Conservation (phyloP, 306 rosid genomes). For the Cicer bijugum region DNA sequence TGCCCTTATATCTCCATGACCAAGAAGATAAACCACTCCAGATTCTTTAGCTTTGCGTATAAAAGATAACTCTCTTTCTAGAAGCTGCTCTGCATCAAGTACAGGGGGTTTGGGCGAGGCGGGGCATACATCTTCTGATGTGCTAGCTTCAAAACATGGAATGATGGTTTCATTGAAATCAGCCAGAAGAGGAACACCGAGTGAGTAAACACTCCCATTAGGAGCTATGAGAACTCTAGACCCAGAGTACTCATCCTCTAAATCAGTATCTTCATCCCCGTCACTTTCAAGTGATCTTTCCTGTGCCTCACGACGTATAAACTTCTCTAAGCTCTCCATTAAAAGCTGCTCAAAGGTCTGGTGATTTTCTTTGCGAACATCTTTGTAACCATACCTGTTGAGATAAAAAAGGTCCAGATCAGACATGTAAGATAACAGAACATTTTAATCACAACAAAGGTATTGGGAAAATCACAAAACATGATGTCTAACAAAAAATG, state of each 20-base stretch:
- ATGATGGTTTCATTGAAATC: constrained; percentile 54
- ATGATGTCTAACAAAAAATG: background rate
- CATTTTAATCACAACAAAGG: background rate
- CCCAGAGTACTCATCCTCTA: constrained; percentile 57
- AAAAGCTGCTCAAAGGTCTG: constrained; percentile 86
- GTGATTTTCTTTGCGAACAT: constrained; percentile 92
- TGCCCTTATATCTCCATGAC: constrained; percentile 96
- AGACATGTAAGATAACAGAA: constrained; percentile 3
- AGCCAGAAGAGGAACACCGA: constrained; percentile 78
- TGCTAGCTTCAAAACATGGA: constrained; percentile 63
- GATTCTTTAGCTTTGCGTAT: constrained; percentile 89
- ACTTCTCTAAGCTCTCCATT: constrained; percentile 93
- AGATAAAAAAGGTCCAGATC: constrained; percentile 35
- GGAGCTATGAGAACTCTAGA: constrained; percentile 83
- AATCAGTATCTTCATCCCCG: constrained; percentile 74
- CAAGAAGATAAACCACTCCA: constrained; percentile 91
- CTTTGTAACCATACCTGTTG: constrained; percentile 89
- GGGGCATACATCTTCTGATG: constrained; percentile 60
- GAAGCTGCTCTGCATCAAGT: constrained; percentile 81
- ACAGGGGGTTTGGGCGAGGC: constrained; percentile 52
- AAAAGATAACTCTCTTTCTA: constrained; percentile 86
- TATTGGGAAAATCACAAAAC: constrained; percentile 7
- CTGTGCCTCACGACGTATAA: constrained; percentile 94
- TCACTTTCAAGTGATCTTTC: constrained; percentile 92
- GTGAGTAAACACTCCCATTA: constrained; percentile 91